A percentile compares a stretch with the other conserved stretches of the same genome.
Evolutionary conservation across 192 early-diverging fungal species (phyloP).

Genomic region (Coemansia erecta): DNA sequence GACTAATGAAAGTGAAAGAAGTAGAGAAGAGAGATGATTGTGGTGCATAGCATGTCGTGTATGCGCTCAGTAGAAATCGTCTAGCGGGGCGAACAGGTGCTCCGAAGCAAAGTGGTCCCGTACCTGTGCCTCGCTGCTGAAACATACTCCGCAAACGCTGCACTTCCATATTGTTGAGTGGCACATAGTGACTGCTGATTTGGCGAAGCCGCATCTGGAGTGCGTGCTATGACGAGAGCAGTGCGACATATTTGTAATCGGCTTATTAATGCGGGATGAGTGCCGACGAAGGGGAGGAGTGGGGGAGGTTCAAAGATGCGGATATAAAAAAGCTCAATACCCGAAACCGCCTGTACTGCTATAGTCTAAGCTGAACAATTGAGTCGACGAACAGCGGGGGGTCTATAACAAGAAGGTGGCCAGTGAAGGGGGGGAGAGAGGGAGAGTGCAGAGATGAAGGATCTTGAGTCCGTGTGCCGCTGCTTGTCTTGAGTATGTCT

Average conservation of each 20-base stretch:
- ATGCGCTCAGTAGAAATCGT: slow-evolving; percentile 34
- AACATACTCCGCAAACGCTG: slow-evolving; percentile 48
- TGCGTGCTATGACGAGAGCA: neutral
- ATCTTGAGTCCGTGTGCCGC: too few relatives aligned
- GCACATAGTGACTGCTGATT: slow-evolving; percentile 7
- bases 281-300: too few relatives aligned
- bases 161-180: slow-evolving; percentile 45
- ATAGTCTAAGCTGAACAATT: too few relatives aligned
- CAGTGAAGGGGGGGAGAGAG: too few relatives aligned
- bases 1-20: neutral
- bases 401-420: too few relatives aligned
- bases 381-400: too few relatives aligned
- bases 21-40: neutral
- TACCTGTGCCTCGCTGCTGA: slow-evolving; percentile 40
- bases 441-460: too few relatives aligned
- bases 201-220: neutral
- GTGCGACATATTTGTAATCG: slow-evolving; percentile 1
- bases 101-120: slow-evolving; percentile 51
- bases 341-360: too few relatives aligned
- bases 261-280: neutral
- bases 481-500: too few relatives aligned
- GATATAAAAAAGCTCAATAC: too few relatives aligned
- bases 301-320: too few relatives aligned
- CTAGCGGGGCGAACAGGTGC: slow-evolving; percentile 52
- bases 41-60: neutral